Percentiles rank a stretch among this genome's conserved stretches.
phyloP scores from a whole-genome alignment of 768 basidiomycete genomes.

The Podaxis sp. region DNA sequence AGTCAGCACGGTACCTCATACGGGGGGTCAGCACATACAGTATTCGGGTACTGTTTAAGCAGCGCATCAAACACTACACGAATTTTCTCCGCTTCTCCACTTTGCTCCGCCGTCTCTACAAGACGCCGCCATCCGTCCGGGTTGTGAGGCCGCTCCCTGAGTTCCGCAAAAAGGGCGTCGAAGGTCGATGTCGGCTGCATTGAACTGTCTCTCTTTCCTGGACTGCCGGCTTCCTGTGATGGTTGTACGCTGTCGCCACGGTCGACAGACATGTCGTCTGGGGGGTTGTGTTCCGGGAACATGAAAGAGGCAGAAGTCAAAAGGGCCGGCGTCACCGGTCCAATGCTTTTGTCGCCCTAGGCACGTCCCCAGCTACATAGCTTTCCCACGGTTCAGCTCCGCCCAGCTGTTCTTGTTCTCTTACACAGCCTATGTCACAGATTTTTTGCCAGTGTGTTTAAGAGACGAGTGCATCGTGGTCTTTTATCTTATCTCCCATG shows the following conservation, averaged over 20 bases:
- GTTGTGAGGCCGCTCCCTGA: constrained; percentile 69
- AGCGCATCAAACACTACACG: constrained; percentile 81
- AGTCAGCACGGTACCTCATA: not conserved
- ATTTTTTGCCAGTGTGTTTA: not conserved
- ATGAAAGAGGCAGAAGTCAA: not conserved
- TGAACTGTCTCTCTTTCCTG: constrained; percentile 26
- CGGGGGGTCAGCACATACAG: constrained; percentile 52
- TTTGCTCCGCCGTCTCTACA: constrained; percentile 72
- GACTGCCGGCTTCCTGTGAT: constrained; percentile 12
- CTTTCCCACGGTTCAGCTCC: constrained; percentile 14
- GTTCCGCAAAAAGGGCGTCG: constrained; percentile 58
- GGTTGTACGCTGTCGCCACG: not conserved
- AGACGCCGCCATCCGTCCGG: constrained; percentile 78
- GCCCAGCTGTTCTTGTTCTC: not conserved
- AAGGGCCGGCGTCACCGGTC: constrained; percentile 8
- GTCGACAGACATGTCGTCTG: constrained; percentile 10
- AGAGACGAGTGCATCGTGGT: not conserved
- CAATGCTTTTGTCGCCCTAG: not conserved
- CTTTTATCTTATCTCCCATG: constrained; percentile 13
- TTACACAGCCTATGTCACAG: not conserved
- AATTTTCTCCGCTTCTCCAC: constrained; percentile 76
- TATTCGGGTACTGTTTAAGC: constrained; percentile 86
- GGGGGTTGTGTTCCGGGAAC: constrained; percentile 4
- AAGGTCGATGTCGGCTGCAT: constrained; percentile 27
- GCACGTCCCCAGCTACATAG: not conserved